Evolutionary conservation across 108 stramenopile species (phyloP), one percentile per base, ranked within the genome.

Genomic region (Nitzschia sp.): DNA sequence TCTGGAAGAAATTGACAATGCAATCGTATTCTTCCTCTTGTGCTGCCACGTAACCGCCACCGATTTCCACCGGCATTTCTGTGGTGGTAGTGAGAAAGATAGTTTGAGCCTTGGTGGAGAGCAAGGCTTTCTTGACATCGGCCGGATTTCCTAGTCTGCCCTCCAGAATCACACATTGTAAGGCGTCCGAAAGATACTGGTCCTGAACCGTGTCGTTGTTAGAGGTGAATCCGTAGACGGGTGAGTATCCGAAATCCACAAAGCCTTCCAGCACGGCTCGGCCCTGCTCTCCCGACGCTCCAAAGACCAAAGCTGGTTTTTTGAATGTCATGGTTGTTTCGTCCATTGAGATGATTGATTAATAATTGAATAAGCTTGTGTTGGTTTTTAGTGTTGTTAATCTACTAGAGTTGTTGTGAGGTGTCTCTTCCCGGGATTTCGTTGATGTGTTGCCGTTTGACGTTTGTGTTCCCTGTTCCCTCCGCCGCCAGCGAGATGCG

Each of bases 1-100:
- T 53, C 36, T 72, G 45, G 53, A 83, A 83, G 50, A 83, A 83
- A n/a, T 45, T 13, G 6, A 53, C 55, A 58, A 87, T 87, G 23
- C 50, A 36, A 45, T 84, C 56, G 52, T 67, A 87, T 53, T 87
- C 86, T 13, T 64, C 71, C 9, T 78, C 76, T 59, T 76, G 71
- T 23, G 73, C 63, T 2, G 48, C 73, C 26, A 71, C 58, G 53
- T 75, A 81, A 29, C 82, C 75, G 6, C 36, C 68, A 25, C 58
- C 53, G 1, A 77, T 50, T 5, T 57, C 63, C 4, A 72, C 54
- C 0, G 82, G 77, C 53, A 87, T 35, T 33, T 81, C 78, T 17
- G 82, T 84, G 3, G 86, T 80, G 11, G 86, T 87, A 8, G 83
- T 73, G 8, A 87, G 36, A 55, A 82, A 83, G 26, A 87, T 80